A percentile compares a stretch with the other conserved stretches of the same genome.
Evolutionary conservation across 768 basidiomycete genomes (phyloP).

Genomic region (Lactarius sanguifluus): DNA sequence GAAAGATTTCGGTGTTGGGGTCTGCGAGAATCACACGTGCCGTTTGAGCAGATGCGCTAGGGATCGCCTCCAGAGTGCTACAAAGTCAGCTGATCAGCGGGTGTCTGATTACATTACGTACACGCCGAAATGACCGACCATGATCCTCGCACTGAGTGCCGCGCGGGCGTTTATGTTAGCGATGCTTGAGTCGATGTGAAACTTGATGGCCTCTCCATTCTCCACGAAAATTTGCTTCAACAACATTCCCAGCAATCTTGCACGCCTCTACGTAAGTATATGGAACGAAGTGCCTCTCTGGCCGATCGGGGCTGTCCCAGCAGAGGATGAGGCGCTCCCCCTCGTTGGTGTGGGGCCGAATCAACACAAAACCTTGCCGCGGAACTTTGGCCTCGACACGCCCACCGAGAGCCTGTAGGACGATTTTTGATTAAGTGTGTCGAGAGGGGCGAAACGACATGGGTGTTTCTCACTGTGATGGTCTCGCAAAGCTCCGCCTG

Average conservation of each 20-base stretch:
- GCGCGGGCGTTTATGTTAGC: conserved; percentile 72
- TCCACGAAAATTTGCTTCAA: conserved; percentile 76
- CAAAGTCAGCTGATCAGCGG: conserved; percentile 1
- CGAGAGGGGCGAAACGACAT: neutral
- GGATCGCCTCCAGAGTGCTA: conserved; percentile 85
- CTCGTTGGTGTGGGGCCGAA: conserved; percentile 66
- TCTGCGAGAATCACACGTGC: conserved; percentile 80
- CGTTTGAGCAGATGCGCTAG: conserved; percentile 63
- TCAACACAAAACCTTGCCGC: conserved; percentile 69
- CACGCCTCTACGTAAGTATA: conserved; percentile 84
- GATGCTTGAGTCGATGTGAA: conserved; percentile 82
- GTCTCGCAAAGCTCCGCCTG: conserved; percentile 73
- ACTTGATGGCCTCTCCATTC: conserved; percentile 60
- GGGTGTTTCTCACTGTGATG: conserved; percentile 53
- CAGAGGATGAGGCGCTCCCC: conserved; percentile 74
- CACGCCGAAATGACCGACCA: conserved; percentile 44
- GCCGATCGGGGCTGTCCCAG: conserved; percentile 67
- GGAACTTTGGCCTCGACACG: conserved; percentile 78
- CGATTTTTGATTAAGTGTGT: conserved; percentile 4
- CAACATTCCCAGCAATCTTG: conserved; percentile 71
- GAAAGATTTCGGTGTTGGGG: conserved; percentile 74
- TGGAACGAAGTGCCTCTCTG: conserved; percentile 76
- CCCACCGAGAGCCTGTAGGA: conserved; percentile 63
- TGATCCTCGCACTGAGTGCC: conserved; percentile 66
- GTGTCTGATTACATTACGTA: neutral